A percentile compares a stretch with the other conserved stretches of the same genome.
Conservation (phyloP, 2,329 filamentous ascomycete genomes). For the Phoma sp. region DNA sequence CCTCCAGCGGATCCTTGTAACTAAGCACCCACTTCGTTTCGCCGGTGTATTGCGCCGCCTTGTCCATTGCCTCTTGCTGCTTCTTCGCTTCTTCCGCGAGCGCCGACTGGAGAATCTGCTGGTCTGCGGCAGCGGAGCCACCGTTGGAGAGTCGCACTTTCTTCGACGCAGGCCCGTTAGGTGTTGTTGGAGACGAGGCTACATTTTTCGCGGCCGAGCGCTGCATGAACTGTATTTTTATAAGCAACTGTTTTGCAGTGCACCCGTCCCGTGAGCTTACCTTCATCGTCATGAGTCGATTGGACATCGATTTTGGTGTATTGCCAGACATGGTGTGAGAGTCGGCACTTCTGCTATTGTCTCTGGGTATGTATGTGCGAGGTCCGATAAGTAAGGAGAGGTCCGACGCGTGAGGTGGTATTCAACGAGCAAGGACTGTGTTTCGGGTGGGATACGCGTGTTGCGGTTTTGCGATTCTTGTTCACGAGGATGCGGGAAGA, state of each 20-base stretch:
- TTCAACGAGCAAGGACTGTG: background rate
- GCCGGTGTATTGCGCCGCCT: constrained; percentile 66
- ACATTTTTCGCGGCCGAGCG: constrained; percentile 71
- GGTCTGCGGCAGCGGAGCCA: constrained; percentile 54
- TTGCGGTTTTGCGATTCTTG: background rate
- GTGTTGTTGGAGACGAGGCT: constrained; percentile 55
- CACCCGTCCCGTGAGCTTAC: constrained; percentile 38
- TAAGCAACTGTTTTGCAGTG: constrained; percentile 17
- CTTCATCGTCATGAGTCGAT: constrained; percentile 90
- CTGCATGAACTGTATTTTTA: constrained; percentile 77
- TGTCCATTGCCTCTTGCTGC: constrained; percentile 63
- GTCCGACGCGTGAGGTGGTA: background rate
- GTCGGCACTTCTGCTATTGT: background rate
- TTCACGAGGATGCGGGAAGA: constrained; percentile 1
- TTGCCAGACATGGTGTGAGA: constrained; percentile 36
- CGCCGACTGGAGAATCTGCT: constrained; percentile 67
- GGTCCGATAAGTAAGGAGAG: background rate
- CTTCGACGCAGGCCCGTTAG: constrained; percentile 65
- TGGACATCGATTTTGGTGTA: constrained; percentile 74
- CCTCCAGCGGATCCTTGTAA: constrained; percentile 55
- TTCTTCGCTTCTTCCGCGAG: constrained; percentile 71
- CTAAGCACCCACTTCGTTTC: constrained; percentile 80
- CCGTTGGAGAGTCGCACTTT: constrained; percentile 64
- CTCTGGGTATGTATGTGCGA: background rate
- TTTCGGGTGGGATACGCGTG: background rate